These are phyloP conservation scores for Bonia amplexicaulis DNA, from an alignment of 176 grass and related monocot genomes.

Conservation along the genomic window DNA sequence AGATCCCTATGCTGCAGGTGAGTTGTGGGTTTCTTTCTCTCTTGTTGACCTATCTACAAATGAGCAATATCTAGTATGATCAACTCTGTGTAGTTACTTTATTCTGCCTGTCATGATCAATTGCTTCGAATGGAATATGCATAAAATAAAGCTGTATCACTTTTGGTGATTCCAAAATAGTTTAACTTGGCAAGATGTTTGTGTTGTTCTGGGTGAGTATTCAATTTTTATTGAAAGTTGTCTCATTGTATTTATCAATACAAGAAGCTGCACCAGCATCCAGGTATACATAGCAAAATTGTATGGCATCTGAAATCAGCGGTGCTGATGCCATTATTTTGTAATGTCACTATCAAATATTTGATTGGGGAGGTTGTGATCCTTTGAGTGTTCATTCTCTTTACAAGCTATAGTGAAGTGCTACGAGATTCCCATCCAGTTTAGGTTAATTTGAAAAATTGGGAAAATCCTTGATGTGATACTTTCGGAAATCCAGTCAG, in stretches of 20 bases:
- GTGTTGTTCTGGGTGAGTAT: neutral
- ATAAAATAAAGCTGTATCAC: too few species aligned
- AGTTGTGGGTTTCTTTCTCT: neutral
- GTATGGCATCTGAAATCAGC: too few species aligned
- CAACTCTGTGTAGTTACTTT: neutral
- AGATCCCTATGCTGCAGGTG: slow-evolving; percentile 76
- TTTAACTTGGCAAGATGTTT: too few species aligned
- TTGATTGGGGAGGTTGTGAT: neutral
- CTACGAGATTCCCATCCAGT: neutral
- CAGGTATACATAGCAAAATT: neutral
- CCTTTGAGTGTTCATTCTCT: neutral
- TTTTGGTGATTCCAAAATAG: too few species aligned
- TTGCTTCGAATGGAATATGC: too few species aligned
- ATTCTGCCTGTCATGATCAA: neutral
- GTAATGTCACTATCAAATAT: neutral
- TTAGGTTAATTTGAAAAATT: neutral
- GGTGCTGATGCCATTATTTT: neutral
- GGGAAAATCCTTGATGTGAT: neutral
- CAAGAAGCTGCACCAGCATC: neutral
- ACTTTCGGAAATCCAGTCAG: neutral
- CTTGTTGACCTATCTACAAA: neutral
- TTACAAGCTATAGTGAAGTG: neutral
- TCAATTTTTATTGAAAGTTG: neutral
- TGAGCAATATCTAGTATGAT: neutral
- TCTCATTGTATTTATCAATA: neutral